Percentiles rank a stretch among this genome's conserved stretches.
phyloP scores from a whole-genome alignment of 805 yeast species.

The Yamadazyma paraphyllophila region DNA sequence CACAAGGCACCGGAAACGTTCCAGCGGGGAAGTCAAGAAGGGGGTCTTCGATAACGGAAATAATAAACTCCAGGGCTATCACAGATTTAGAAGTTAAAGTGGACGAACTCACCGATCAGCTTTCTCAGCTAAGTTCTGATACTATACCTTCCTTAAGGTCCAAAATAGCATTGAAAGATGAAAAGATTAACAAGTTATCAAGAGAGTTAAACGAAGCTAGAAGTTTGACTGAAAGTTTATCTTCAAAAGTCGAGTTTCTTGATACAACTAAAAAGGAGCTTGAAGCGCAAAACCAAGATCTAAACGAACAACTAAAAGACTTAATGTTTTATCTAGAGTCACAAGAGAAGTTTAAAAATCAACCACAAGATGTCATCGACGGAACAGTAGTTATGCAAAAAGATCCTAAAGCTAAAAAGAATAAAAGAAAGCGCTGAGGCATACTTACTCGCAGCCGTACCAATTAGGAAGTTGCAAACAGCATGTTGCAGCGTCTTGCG shows the following conservation, averaged over 20 bases:
- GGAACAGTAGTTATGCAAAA: slow-evolving; percentile 58
- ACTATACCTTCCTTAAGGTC: slow-evolving; percentile 33
- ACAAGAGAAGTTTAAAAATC: slow-evolving; percentile 67
- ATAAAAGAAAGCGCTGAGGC: slow-evolving; percentile 10
- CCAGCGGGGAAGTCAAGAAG: slow-evolving; percentile 17
- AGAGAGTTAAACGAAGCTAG: slow-evolving; percentile 32
- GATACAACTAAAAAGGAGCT: slow-evolving; percentile 26
- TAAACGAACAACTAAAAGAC: slow-evolving; percentile 67
- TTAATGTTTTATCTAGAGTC: slow-evolving; percentile 78
- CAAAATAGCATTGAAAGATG: slow-evolving; percentile 30
- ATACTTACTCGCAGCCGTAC: slow-evolving; percentile 1
- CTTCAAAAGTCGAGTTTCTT: slow-evolving; percentile 35
- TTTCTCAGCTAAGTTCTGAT: slow-evolving; percentile 23
- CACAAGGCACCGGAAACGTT: slow-evolving; percentile 13
- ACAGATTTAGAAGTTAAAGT: slow-evolving; percentile 28
- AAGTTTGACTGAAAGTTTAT: slow-evolving; percentile 38
- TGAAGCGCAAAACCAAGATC: slow-evolving; percentile 42
- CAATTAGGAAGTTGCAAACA: slow-evolving; percentile 2
- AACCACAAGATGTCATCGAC: slow-evolving; percentile 68
- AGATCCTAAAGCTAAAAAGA: slow-evolving; percentile 16
- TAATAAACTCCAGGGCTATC: slow-evolving; percentile 9
- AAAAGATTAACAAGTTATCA: slow-evolving; percentile 25
- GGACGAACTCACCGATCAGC: slow-evolving; percentile 24
- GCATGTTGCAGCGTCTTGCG: slow-evolving; percentile 4
- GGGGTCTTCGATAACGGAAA: slow-evolving; percentile 17